Conservation (phyloP, 768 basidiomycete species). For the Lyophyllum semitale region DNA sequence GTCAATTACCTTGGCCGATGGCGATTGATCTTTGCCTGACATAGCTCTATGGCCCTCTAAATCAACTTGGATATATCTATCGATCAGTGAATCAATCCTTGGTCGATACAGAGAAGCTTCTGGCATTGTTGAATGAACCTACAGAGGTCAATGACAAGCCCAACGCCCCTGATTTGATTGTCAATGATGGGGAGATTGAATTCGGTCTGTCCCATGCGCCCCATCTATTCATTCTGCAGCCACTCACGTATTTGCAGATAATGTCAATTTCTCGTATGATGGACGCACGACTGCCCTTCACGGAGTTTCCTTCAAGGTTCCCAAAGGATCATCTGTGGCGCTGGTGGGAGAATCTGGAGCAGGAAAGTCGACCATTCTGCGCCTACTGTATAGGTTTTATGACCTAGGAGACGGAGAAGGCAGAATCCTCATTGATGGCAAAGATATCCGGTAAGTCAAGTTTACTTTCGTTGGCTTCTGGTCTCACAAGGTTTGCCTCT, state of each 20-base stretch:
- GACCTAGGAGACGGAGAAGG: slow-evolving; percentile 81
- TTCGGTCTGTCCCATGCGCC: slow-evolving; percentile 58
- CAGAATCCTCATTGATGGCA: slow-evolving; percentile 80
- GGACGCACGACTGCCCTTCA: slow-evolving; percentile 67
- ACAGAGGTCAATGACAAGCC: slow-evolving; percentile 84
- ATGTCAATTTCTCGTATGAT: slow-evolving; percentile 88
- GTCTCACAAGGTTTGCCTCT: not conserved
- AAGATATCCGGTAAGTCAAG: slow-evolving; percentile 64
- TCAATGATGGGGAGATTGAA: slow-evolving; percentile 79
- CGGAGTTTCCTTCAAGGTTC: slow-evolving; percentile 85
- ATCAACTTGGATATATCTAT: slow-evolving; percentile 79
- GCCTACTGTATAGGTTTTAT: slow-evolving; percentile 92
- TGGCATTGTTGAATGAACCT: slow-evolving; percentile 79
- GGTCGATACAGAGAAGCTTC: slow-evolving; percentile 82
- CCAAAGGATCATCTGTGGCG: slow-evolving; percentile 85
- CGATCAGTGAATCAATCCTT: slow-evolving; percentile 74
- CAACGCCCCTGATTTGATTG: slow-evolving; percentile 70
- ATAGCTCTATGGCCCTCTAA: slow-evolving; percentile 73
- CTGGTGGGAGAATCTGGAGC: slow-evolving; percentile 84
- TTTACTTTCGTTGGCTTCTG: not conserved
- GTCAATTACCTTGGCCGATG: not conserved
- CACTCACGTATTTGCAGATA: slow-evolving; percentile 45
- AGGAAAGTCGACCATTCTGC: slow-evolving; percentile 82
- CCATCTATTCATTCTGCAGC: not conserved
- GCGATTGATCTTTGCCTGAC: slow-evolving; percentile 9